Percentiles rank a stretch among this genome's conserved stretches.
Conservation (phyloP, 768 basidiomycete species). For the Lactifluus piperatus region DNA sequence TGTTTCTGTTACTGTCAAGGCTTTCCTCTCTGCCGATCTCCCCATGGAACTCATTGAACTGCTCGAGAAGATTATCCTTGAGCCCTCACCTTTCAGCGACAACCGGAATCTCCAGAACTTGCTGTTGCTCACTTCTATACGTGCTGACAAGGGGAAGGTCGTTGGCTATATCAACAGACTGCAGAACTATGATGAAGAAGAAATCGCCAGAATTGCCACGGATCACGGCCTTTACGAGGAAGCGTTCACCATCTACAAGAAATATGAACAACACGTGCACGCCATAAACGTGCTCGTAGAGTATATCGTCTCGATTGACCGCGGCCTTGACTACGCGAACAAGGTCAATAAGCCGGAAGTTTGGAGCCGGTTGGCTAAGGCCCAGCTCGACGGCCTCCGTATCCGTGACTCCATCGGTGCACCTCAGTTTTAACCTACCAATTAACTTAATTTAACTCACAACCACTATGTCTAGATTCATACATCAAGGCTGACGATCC, state of each 20-base stretch:
- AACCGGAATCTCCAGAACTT: constrained; percentile 96
- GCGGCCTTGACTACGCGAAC: constrained; percentile 90
- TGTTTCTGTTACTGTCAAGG: constrained; percentile 97
- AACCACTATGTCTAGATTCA: constrained; percentile 49
- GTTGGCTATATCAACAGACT: constrained; percentile 97
- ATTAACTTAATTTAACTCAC: neutral
- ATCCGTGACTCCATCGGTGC: constrained; percentile 95
- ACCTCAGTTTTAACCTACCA: neutral
- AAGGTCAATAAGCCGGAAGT: constrained; percentile 96
- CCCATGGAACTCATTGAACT: constrained; percentile 96
- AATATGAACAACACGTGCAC: constrained; percentile 89
- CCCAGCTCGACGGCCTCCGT: constrained; percentile 94
- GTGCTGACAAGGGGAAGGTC: constrained; percentile 97
- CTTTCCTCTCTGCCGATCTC: constrained; percentile 94
- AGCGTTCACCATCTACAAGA: constrained; percentile 95
- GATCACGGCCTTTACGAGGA: constrained; percentile 95
- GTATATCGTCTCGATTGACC: constrained; percentile 95
- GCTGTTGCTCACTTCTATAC: constrained; percentile 88
- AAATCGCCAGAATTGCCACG: constrained; percentile 95
- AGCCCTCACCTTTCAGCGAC: constrained; percentile 95
- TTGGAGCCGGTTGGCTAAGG: constrained; percentile 97
- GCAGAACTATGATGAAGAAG: constrained; percentile 86
- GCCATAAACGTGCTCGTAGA: constrained; percentile 98
- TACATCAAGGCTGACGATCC: constrained; percentile 98
- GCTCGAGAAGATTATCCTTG: constrained; percentile 96